Evolutionary conservation across 2,329 filamentous ascomycete genomes (phyloP).

Genomic region (Fusarium mangiferae): DNA sequence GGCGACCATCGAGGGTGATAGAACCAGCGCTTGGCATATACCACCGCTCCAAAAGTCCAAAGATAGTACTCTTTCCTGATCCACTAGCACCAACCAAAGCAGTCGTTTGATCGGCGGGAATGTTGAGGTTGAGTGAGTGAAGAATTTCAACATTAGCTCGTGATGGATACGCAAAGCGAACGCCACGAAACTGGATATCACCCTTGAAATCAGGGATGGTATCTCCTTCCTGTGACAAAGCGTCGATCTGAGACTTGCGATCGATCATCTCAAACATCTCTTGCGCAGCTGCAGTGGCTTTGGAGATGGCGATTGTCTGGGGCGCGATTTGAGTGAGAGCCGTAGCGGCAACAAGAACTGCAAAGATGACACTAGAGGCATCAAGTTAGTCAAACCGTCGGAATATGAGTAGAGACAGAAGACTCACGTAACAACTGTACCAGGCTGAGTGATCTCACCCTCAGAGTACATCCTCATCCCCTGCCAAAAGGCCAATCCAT

Average conservation of each 20-base stretch:
- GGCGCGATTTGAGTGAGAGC: conserved; percentile 60
- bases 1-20: conserved; percentile 57
- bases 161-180: conserved; percentile 67
- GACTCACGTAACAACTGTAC: conserved; percentile 58
- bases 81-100: conserved; percentile 69
- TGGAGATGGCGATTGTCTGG: conserved; percentile 57
- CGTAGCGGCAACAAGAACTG: conserved; percentile 58
- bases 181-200: conserved; percentile 59
- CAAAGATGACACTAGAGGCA: conserved; percentile 55
- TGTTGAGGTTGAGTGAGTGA: conserved; percentile 53
- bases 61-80: conserved; percentile 67
- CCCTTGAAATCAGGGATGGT: conserved; percentile 48
- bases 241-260: conserved; percentile 55
- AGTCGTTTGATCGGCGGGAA: conserved; percentile 59
- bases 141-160: conserved; percentile 62
- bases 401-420: background rate
- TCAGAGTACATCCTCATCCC: conserved; percentile 58
- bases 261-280: conserved; percentile 61
- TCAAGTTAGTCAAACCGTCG: background rate
- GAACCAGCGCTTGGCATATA: conserved; percentile 61
- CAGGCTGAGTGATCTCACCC: conserved; percentile 57
- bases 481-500: conserved; percentile 63
- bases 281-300: conserved; percentile 58
- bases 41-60: conserved; percentile 68
- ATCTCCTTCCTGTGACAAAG: conserved; percentile 52